Percentiles rank a stretch among this genome's conserved stretches.
phyloP scores from a whole-genome alignment of 2,329 filamentous ascomycete genomes.

The Aspergillus sp. region DNA sequence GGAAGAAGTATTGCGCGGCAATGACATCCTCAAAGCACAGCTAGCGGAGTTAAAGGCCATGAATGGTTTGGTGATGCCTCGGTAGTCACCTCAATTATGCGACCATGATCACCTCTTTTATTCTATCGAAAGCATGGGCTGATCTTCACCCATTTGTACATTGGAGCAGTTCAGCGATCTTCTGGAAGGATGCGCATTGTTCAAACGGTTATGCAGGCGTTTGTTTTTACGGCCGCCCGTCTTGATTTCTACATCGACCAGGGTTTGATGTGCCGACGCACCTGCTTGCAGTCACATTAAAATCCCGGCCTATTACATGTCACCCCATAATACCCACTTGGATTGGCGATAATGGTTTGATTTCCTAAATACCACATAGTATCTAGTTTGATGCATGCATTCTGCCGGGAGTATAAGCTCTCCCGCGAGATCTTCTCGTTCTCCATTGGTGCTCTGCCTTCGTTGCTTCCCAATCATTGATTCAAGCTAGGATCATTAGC shows the following conservation, averaged over 20 bases:
- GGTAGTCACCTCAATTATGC: conserved; percentile 29
- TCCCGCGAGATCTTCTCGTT: background rate
- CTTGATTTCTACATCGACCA: background rate
- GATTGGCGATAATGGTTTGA: background rate
- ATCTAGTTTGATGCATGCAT: background rate
- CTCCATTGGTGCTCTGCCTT: background rate
- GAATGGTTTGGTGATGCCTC: conserved; percentile 40
- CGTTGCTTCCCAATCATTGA: background rate
- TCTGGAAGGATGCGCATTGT: conserved; percentile 17
- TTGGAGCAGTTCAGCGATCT: conserved; percentile 31
- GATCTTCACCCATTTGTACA: conserved; percentile 4
- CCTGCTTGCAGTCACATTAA: background rate
- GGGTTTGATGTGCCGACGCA: background rate
- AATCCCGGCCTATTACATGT: background rate
- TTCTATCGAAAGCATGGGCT: conserved; percentile 3
- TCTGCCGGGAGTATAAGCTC: background rate
- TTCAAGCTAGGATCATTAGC: background rate
- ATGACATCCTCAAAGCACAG: conserved; percentile 60
- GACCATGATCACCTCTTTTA: conserved; percentile 23
- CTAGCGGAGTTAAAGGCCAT: conserved; percentile 51
- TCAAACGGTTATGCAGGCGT: conserved; percentile 25
- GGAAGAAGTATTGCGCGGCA: conserved; percentile 70
- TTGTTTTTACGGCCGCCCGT: conserved; percentile 22
- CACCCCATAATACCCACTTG: background rate
- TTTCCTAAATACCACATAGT: background rate